Evolutionary conservation across 2,329 filamentous ascomycete species (phyloP), one percentile per base, ranked within the genome.

Genomic region (Daldinia sp.): DNA sequence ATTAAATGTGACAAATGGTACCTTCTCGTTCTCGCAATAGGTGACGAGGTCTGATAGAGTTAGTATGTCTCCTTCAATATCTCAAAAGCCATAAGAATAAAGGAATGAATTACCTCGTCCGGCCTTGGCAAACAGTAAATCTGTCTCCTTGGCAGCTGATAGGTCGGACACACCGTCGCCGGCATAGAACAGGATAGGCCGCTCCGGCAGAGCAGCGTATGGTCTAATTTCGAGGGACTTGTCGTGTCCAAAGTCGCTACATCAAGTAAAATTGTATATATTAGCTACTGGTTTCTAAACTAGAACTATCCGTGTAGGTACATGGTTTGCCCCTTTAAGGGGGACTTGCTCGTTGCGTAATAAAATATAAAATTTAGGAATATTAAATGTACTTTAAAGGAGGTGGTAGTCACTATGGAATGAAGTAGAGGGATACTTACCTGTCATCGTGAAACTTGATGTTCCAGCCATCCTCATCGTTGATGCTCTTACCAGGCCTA

Each of bases 111-210:
- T 83, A 93, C 92, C 93, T 79, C 93, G 90, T 23, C 93, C 95
- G 72, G 92, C 91, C 86, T 98, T 98, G 60, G 95, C 95, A 77
- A 98, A 98, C 39, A 98, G 85, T 60, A 98, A 82, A 79, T 98
- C 94, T 2, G 94, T 97, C 84, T 98, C 94, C 74, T 92, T 90
- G 2, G 96, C 95, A 7, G 95, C 96, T 28, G 93, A 97, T 59
- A 98, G 85, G 78, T 98, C 95, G 2, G 93, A 97, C 4, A 98
- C 93, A 55, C 95, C 95, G 75, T 98, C 95, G 65, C 96, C 96
- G 35, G 96, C 95, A 77, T 99, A 99, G 80, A 98, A 93, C 82
- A 98, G 88, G 42, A 89, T 90, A 1, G 96, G 96, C 46, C 94
- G 87, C 76, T 92, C 84, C 0, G 93, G 89, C 48, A 97, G 85